Conservation (phyloP, 345 rosid genomes). For the Eucalyptus curtisii region DNA sequence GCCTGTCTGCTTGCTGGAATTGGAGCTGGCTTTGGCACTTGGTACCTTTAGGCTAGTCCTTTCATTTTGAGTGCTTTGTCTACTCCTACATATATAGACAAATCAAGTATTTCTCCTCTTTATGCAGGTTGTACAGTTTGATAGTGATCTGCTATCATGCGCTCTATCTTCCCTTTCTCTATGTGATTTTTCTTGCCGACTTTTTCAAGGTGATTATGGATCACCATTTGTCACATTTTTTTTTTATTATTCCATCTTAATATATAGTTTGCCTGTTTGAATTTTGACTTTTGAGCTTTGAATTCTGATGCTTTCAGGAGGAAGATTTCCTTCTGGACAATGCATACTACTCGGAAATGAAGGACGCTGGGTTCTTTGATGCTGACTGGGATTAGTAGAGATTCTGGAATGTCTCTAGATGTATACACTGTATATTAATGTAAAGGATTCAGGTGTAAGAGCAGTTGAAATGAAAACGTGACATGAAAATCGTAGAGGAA, state of each 20-base stretch:
- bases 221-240: neutral
- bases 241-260: neutral
- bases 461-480: neutral
- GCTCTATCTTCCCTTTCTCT: slow-evolving; percentile 76
- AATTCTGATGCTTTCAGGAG: slow-evolving; percentile 36
- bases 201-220: slow-evolving; percentile 61
- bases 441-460: neutral
- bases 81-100: neutral
- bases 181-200: slow-evolving; percentile 72
- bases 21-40: slow-evolving; percentile 53
- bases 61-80: neutral
- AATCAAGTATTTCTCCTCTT: neutral
- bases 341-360: slow-evolving; percentile 91
- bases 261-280: neutral
- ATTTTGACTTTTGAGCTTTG: neutral
- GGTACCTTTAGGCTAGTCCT: slow-evolving; percentile 20
- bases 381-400: slow-evolving; percentile 61
- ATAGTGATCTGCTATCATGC: slow-evolving; percentile 64
- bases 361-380: slow-evolving; percentile 90
- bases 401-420: neutral
- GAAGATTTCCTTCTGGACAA: slow-evolving; percentile 77
- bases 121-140: slow-evolving; percentile 60
- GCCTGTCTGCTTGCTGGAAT: slow-evolving; percentile 52
- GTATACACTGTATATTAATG: neutral
- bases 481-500: neutral